Evolutionary conservation across 2,329 filamentous ascomycete species (phyloP).

Genomic region (Diaporthe helianthi): DNA sequence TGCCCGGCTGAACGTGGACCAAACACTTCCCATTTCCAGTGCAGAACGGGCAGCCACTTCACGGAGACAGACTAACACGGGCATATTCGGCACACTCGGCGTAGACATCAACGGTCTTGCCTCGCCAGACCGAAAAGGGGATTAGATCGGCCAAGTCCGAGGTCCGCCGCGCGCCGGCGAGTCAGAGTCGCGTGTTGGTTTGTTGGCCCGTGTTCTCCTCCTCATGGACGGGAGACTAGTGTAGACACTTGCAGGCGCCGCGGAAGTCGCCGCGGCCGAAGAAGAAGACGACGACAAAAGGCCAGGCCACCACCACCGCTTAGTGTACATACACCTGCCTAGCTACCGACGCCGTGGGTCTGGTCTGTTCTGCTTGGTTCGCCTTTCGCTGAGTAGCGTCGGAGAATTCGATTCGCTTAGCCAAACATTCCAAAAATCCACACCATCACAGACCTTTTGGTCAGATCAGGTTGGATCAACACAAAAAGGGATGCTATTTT

Average conservation of each 20-base stretch:
- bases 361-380: background rate
- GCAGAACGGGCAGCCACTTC: no score
- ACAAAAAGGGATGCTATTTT: background rate
- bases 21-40: no score
- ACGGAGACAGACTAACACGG: no score
- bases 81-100: background rate
- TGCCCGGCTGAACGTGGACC: background rate
- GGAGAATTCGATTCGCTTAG: background rate
- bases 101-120: background rate
- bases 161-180: conserved; percentile 4
- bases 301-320: background rate
- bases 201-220: background rate
- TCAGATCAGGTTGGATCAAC: background rate
- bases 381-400: background rate
- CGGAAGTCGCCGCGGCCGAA: conserved; percentile 10
- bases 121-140: background rate
- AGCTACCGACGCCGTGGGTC: background rate
- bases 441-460: background rate
- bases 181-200: conserved; percentile 1
- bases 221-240: background rate
- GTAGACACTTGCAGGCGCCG: no score
- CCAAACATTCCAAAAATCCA: background rate
- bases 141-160: conserved; percentile 22
- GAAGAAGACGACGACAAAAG: background rate
- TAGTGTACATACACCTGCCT: no score